A percentile compares a stretch with the other conserved stretches of the same genome.
Conservation (phyloP, 495 filamentous ascomycete genomes). For the Daldinia caldariorum region DNA sequence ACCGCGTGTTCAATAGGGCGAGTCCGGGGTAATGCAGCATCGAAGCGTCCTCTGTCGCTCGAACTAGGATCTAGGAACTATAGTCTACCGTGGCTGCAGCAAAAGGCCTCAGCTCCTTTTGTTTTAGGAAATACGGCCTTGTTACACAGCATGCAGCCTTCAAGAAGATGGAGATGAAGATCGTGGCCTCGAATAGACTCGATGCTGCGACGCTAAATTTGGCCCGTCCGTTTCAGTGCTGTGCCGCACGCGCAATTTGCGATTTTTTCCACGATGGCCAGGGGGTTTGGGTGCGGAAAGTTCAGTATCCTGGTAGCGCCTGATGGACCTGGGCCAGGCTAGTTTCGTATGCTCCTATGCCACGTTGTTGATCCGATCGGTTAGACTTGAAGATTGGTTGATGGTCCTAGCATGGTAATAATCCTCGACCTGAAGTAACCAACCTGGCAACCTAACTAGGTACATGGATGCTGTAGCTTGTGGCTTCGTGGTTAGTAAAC, state of each 20-base stretch:
- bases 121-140: slow-evolving; percentile 19
- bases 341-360: slow-evolving; percentile 40
- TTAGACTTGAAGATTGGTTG: slow-evolving; percentile 31
- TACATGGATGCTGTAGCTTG: too few relatives aligned
- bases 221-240: slow-evolving; percentile 21
- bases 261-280: background rate
- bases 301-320: slow-evolving; percentile 14
- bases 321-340: background rate
- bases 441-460: background rate
- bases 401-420: slow-evolving; percentile 25
- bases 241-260: slow-evolving; percentile 43
- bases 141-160: slow-evolving; percentile 32
- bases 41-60: slow-evolving; percentile 1
- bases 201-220: slow-evolving; percentile 39
- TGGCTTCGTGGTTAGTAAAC: too few relatives aligned
- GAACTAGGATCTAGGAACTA: background rate
- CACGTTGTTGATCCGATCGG: slow-evolving; percentile 37
- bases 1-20: background rate
- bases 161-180: slow-evolving; percentile 29
- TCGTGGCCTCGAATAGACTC: slow-evolving; percentile 36
- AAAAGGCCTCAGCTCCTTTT: slow-evolving; percentile 10
- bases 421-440: slow-evolving; percentile 21
- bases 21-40: slow-evolving; percentile 13
- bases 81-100: background rate
- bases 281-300: background rate